Evolutionary conservation across 805 yeast genomes (phyloP).

Genomic region (Starmerella khaoyaiensis): DNA sequence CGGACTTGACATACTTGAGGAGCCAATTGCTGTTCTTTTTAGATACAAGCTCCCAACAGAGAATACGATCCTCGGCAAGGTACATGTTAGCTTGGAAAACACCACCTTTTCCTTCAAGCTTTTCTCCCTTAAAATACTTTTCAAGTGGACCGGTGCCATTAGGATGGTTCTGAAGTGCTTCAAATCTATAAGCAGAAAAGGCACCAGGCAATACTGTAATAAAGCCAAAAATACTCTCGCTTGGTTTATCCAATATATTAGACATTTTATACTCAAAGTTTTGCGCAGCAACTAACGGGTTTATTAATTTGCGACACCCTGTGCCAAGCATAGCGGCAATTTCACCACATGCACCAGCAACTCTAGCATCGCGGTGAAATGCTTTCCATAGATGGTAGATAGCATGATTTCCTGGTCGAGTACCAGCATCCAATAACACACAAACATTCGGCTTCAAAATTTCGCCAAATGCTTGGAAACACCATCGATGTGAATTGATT

Average conservation of each 20-base stretch:
- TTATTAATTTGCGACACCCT: slow-evolving; percentile 41
- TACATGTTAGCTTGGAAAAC: slow-evolving; percentile 93
- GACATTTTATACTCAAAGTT: slow-evolving; percentile 95
- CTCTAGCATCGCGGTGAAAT: slow-evolving; percentile 58
- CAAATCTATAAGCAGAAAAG: slow-evolving; percentile 82
- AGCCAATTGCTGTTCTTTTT: slow-evolving; percentile 62
- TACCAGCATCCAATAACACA: slow-evolving; percentile 83
- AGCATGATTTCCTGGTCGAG: slow-evolving; percentile 75
- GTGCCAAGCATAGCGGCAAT: slow-evolving; percentile 74
- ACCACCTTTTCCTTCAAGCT: slow-evolving; percentile 57
- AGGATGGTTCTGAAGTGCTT: slow-evolving; percentile 53
- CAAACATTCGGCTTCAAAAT: slow-evolving; percentile 71
- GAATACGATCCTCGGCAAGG: slow-evolving; percentile 88
- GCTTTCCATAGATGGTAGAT: slow-evolving; percentile 83
- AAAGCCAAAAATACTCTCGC: slow-evolving; percentile 89
- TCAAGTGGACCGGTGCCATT: slow-evolving; percentile 76
- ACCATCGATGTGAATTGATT: slow-evolving; percentile 95
- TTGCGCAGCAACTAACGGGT: slow-evolving; percentile 91
- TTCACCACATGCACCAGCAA: slow-evolving; percentile 98
- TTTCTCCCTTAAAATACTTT: slow-evolving; percentile 87
- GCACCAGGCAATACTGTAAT: slow-evolving; percentile 95
- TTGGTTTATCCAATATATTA: slow-evolving; percentile 87
- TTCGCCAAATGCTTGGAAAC: slow-evolving; percentile 82
- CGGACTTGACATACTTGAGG: slow-evolving; percentile 71
- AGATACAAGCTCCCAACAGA: slow-evolving; percentile 92